Evolutionary conservation across 441 rosid species (phyloP), one percentile per base, ranked within the genome.

Genomic region (Daphne laureola): DNA sequence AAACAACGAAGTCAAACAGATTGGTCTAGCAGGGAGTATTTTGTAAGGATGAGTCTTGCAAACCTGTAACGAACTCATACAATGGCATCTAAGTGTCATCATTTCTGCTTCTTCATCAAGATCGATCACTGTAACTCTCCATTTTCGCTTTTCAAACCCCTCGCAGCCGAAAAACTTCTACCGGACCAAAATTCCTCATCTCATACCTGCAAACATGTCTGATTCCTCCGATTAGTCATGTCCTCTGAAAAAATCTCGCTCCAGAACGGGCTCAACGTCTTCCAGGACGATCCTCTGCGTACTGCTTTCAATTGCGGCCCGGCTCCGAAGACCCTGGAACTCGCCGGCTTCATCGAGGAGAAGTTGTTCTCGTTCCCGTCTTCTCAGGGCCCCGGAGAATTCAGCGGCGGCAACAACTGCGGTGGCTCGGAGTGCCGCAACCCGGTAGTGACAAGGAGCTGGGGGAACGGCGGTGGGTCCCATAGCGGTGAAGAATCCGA

Each of bases 401-500:
- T 72, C 46, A 82, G 67, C 66, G 47, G 52, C 57, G 41, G 72
- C 46, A 55, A 63, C 47, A 55, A 55, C 46, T 64, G 65, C 40
- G 59, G 41, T 14, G 31, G 40, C 18, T 6, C 17, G 0, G 31
- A 58, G 18, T 14, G 55, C 5, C 56, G 44, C 3, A 50, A 58
- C 35, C 67, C 38, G 6, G 55, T 13, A 31, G 68, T 54, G 14
- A 54, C 58, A 14, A 62, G 72, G 0, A 64, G 68, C 50, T 72
- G 86, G 89, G 67, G 56, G 47, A 78, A 21, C 13, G 50, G 50
- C 59, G 74, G 69, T 50, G 70, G 66, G 57, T 64, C 72, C 31
- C 77, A 50, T 38, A 78, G 74, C 43, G 79, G 54, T 16, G 86
- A 78, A 8, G 88, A 73, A 4, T 74, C 93, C 2, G 90, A 75